Conservation (phyloP, 352 stramenopile genomes). For the Phytopythium oedochilum region DNA sequence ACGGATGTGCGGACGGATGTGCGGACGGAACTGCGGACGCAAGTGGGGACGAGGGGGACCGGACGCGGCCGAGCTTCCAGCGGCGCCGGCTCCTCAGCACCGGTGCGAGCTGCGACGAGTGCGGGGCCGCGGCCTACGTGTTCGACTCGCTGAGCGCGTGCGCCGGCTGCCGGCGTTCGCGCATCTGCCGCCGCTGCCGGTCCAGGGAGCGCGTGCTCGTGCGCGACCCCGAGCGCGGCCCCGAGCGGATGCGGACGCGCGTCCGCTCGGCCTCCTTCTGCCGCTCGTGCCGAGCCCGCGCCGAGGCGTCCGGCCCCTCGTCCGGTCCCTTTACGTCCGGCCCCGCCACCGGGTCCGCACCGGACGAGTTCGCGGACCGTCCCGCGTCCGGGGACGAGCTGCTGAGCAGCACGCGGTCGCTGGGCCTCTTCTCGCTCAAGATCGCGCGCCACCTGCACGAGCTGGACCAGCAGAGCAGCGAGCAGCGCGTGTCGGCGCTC, state of each 20-base stretch:
- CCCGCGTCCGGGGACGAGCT: no score
- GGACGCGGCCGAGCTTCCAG: background rate
- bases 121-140: background rate
- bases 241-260: background rate
- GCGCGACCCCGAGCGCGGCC: background rate
- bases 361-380: background rate
- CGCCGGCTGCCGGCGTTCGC: conserved; percentile 6
- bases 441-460: conserved; percentile 12
- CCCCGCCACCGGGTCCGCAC: no score
- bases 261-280: background rate
- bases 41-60: no score
- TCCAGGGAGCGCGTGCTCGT: background rate
- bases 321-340: no score
- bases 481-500: background rate
- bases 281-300: background rate
- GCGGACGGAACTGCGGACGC: no score
- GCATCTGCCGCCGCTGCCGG: conserved; percentile 4
- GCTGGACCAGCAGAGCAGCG: conserved; percentile 1
- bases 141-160: conserved; percentile 3
- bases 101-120: conserved; percentile 4
- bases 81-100: background rate
- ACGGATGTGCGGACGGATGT: no score
- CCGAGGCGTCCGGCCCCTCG: background rate
- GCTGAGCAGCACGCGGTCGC: conserved; percentile 12
- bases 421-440: conserved; percentile 18